Percentiles rank a stretch among this genome's conserved stretches.
These are phyloP conservation scores for Cyberlindnera galapagoensis DNA, from an alignment of 805 yeast genomes.

Conservation along the genomic window DNA sequence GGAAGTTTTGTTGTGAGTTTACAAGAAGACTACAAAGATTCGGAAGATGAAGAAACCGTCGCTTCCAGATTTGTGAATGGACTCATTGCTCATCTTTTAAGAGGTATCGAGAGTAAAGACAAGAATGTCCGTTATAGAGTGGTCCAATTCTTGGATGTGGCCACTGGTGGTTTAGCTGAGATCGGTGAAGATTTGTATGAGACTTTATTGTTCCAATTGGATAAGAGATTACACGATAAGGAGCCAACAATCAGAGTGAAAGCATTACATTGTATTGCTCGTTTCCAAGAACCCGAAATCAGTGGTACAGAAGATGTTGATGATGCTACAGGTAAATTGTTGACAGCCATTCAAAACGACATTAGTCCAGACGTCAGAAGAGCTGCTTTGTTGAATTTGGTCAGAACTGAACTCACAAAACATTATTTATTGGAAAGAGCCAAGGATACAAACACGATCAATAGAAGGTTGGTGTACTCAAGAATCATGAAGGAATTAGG, in stretches of 20 bases:
- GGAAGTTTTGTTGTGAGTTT: conserved; percentile 52
- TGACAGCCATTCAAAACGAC: conserved; percentile 63
- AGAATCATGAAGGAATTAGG: conserved; percentile 62
- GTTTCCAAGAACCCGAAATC: conserved; percentile 55
- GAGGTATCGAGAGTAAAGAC: conserved; percentile 74
- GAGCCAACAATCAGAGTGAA: conserved; percentile 78
- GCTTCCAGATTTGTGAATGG: conserved; percentile 51
- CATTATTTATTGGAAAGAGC: conserved; percentile 71
- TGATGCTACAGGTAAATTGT: conserved; percentile 40
- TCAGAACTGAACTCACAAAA: conserved; percentile 44
- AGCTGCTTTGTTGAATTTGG: conserved; percentile 70
- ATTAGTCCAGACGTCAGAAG: conserved; percentile 84
- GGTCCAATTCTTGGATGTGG: conserved; percentile 65
- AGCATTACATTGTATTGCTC: conserved; percentile 72
- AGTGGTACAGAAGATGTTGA: conserved; percentile 30
- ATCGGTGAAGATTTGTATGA: conserved; percentile 68
- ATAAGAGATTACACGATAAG: conserved; percentile 61
- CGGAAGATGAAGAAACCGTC: conserved; percentile 31
- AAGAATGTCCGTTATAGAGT: conserved; percentile 74
- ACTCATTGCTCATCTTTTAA: conserved; percentile 59
- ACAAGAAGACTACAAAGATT: conserved; percentile 22
- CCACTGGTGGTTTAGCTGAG: conserved; percentile 67
- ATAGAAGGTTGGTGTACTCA: conserved; percentile 67
- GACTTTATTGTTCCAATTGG: conserved; percentile 51
- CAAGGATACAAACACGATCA: conserved; percentile 65